Conservation (phyloP, 108 stramenopile genomes). For the Cyclotella choctawhatcheeana region DNA sequence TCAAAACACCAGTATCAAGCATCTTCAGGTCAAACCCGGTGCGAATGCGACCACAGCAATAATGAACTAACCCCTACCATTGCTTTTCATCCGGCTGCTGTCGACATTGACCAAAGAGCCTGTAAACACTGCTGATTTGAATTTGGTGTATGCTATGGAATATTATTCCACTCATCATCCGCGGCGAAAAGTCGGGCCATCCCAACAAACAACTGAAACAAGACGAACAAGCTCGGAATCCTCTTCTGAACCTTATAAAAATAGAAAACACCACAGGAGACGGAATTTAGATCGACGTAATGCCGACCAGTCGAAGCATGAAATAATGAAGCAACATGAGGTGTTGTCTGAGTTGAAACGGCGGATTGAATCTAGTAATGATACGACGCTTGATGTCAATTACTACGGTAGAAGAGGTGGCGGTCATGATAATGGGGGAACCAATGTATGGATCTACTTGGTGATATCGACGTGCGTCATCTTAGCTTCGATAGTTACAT, state of each 20-base stretch:
- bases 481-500: conserved; percentile 4
- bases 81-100: too few relatives aligned
- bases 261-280: not conserved
- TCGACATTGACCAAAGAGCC: too few relatives aligned
- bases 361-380: not conserved
- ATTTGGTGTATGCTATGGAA: too few relatives aligned
- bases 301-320: conserved; percentile 1
- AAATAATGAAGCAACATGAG: not conserved
- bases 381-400: not conserved
- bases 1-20: too few relatives aligned
- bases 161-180: too few relatives aligned
- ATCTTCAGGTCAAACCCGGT: too few relatives aligned
- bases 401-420: not conserved
- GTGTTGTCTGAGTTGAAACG: not conserved
- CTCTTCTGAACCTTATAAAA: not conserved
- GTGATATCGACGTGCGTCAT: conserved; percentile 5
- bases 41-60: too few relatives aligned
- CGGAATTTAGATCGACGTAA: not conserved
- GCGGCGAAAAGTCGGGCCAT: too few relatives aligned
- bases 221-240: too few relatives aligned
- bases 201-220: too few relatives aligned
- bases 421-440: not conserved
- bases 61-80: too few relatives aligned
- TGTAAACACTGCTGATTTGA: too few relatives aligned
- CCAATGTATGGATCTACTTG: not conserved